These are phyloP conservation scores for Pseudohyphozyma bogoriensis DNA, from an alignment of 768 basidiomycete species.

Conservation along the genomic window DNA sequence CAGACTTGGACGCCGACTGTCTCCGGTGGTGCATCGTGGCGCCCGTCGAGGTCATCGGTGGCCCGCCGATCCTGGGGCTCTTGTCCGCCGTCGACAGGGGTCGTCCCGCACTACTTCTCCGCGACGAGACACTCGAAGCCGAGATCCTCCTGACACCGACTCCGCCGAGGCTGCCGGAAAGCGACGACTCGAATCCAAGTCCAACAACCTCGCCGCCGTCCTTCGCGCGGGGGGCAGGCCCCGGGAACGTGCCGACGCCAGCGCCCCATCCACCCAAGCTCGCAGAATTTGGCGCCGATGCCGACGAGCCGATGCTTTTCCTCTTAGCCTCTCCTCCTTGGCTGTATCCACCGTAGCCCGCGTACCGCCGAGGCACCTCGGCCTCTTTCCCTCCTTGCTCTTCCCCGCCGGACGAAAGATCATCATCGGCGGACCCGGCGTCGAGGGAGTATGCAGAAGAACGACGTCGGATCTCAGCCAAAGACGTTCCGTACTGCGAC, in stretches of 20 bases:
- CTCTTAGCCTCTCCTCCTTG: not conserved
- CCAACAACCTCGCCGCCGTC: conserved; percentile 19
- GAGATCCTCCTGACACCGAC: conserved; percentile 4
- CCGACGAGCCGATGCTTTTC: conserved; percentile 6
- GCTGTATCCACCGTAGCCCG: too few species aligned
- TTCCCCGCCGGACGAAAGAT: too few species aligned
- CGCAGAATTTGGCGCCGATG: conserved; percentile 12
- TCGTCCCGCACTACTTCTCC: conserved; percentile 3
- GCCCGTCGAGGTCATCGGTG: too few species aligned
- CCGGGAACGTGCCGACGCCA: too few species aligned
- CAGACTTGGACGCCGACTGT: conserved; percentile 13
- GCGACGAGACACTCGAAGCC: not conserved
- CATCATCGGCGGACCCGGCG: conserved; percentile 2
- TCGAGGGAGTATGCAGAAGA: conserved; percentile 11
- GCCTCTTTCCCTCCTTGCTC: not conserved
- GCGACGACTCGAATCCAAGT: conserved; percentile 15
- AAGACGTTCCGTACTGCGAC: too few species aligned
- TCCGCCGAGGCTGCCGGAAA: not conserved
- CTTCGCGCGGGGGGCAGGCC: not conserved
- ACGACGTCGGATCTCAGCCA: not conserved
- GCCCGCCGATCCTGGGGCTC: too few species aligned
- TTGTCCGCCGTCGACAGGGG: conserved; percentile 14
- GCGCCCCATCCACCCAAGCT: not conserved
- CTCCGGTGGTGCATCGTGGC: conserved; percentile 12
- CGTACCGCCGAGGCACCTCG: not conserved